phyloP scores from a whole-genome alignment of 495 filamentous ascomycete genomes.

The Sporormia fimetaria region DNA sequence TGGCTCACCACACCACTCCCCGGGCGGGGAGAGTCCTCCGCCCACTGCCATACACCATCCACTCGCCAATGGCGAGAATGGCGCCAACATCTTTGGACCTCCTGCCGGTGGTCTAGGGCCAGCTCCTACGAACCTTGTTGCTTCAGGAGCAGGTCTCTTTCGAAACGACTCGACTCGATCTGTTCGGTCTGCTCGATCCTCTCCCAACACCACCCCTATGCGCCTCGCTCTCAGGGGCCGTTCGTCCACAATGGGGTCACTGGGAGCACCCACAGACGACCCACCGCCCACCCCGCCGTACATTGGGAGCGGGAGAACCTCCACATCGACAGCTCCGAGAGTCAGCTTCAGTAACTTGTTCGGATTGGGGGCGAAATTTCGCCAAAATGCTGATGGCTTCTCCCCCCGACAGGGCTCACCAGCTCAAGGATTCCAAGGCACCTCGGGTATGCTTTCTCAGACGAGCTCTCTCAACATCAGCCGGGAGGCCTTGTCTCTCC shows the following conservation, averaged over 20 bases:
- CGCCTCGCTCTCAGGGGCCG: constrained; percentile 51
- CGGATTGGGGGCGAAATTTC: constrained; percentile 56
- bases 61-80: constrained; percentile 32
- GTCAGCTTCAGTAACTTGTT: constrained; percentile 87
- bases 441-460: constrained; percentile 59
- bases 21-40: constrained; percentile 26
- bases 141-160: constrained; percentile 36
- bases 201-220: constrained; percentile 32
- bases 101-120: constrained; percentile 40
- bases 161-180: constrained; percentile 60
- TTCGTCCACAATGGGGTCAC: constrained; percentile 82
- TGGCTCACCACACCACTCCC: constrained; percentile 26
- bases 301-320: constrained; percentile 47
- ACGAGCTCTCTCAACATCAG: constrained; percentile 58
- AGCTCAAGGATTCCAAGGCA: constrained; percentile 40
- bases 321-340: constrained; percentile 69
- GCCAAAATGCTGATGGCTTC: constrained; percentile 63
- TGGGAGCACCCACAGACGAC: constrained; percentile 45
- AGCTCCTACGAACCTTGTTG: constrained; percentile 30
- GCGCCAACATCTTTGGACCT: constrained; percentile 47
- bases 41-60: constrained; percentile 30
- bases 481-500: constrained; percentile 52
- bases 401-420: constrained; percentile 51
- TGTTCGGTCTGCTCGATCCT: constrained; percentile 51
- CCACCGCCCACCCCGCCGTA: constrained; percentile 42